Percentiles rank a stretch among this genome's conserved stretches.
phyloP scores from a whole-genome alignment of 257 asterid genomes.

The Catharanthus roseus region DNA sequence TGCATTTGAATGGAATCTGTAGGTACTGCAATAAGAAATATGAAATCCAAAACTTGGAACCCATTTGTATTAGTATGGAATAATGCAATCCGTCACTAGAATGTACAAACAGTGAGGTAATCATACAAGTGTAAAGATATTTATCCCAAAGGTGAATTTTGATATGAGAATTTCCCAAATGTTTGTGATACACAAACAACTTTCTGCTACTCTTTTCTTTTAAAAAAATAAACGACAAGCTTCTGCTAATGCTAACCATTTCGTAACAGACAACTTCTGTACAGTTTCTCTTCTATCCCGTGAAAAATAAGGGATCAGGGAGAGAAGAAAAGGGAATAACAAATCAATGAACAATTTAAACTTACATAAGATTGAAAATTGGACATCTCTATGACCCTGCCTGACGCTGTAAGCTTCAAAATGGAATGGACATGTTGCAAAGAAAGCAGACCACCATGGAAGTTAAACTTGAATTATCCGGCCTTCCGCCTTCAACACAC shows the following conservation, averaged over 20 bases:
- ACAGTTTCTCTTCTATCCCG: neutral
- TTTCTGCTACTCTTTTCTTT: too few species aligned
- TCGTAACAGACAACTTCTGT: neutral
- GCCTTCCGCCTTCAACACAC: neutral
- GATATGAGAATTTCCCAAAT: neutral
- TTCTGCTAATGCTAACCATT: neutral
- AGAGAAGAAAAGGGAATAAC: neutral
- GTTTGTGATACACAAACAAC: neutral
- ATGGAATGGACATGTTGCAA: neutral
- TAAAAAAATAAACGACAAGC: too few species aligned
- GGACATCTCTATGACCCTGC: conserved; percentile 3
- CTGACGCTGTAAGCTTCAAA: neutral
- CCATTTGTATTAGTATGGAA: too few species aligned
- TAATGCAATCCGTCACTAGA: too few species aligned
- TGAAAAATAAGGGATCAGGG: conserved; percentile 2
- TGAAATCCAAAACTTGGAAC: too few species aligned
- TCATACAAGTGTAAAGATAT: neutral
- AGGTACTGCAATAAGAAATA: too few species aligned
- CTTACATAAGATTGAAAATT: neutral
- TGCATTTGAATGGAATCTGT: too few species aligned
- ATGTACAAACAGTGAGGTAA: neutral
- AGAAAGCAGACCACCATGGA: neutral
- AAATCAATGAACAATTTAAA: neutral
- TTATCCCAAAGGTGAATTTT: neutral
- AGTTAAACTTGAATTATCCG: neutral